Percentiles rank a stretch among this genome's conserved stretches.
Evolutionary conservation across 2,329 filamentous ascomycete genomes (phyloP).

Genomic region (Thielaviopsis populi): DNA sequence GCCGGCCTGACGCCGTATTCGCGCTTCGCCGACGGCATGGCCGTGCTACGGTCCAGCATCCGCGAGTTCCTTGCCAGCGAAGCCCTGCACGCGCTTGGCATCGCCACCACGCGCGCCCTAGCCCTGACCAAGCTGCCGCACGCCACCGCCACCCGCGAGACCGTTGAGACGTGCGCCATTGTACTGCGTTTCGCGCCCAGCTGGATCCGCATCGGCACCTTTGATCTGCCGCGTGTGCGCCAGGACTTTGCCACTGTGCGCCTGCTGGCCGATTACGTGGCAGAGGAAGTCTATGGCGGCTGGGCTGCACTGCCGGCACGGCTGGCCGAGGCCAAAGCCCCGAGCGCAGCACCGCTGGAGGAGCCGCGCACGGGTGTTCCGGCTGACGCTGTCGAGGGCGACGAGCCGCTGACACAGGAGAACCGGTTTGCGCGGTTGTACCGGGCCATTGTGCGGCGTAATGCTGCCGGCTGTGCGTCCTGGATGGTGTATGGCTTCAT

Average conservation of each 20-base stretch:
- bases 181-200: conserved; percentile 81
- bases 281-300: conserved; percentile 72
- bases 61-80: conserved; percentile 90
- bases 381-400: conserved; percentile 49
- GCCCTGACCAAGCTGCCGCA: conserved; percentile 65
- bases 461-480: conserved; percentile 72
- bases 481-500: conserved; percentile 99
- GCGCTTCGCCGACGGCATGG: conserved; percentile 89
- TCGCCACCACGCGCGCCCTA: conserved; percentile 76
- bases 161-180: conserved; percentile 76
- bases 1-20: conserved; percentile 90
- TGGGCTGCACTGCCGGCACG: conserved; percentile 69
- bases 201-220: conserved; percentile 90
- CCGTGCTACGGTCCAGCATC: conserved; percentile 82
- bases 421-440: conserved; percentile 83
- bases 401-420: conserved; percentile 46
- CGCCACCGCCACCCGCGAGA: conserved; percentile 60
- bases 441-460: conserved; percentile 70
- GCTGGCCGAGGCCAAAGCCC: conserved; percentile 36
- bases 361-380: conserved; percentile 38
- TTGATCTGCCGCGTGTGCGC: conserved; percentile 74
- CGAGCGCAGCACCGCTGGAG: conserved; percentile 19
- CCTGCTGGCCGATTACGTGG: conserved; percentile 64
- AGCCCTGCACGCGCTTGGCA: conserved; percentile 66
- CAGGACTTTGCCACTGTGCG: conserved; percentile 63